A percentile compares a stretch with the other conserved stretches of the same genome.
phyloP scores from a whole-genome alignment of 768 basidiomycete genomes.

The Termitomyces sp. region DNA sequence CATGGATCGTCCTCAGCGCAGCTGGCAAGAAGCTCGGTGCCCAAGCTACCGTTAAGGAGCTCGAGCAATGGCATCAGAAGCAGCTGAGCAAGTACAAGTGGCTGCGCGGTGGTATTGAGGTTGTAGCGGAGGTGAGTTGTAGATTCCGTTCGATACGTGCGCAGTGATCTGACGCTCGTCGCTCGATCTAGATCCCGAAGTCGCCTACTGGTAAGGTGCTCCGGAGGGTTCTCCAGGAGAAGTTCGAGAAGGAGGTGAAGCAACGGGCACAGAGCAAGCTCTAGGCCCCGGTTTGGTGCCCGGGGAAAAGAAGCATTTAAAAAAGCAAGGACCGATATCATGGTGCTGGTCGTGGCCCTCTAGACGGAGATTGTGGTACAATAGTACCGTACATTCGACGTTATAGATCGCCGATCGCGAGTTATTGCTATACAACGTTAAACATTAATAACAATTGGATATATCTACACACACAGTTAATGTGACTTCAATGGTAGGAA shows the following conservation, averaged over 20 bases:
- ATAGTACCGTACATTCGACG: too few relatives aligned
- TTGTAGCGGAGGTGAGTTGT: constrained; percentile 54
- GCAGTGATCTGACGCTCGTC: too few relatives aligned
- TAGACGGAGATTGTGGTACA: too few relatives aligned
- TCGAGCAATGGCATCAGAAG: constrained; percentile 60
- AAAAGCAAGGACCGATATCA: background rate
- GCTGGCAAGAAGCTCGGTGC: constrained; percentile 49
- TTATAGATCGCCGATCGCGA: too few relatives aligned
- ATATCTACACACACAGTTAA: too few relatives aligned
- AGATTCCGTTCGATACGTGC: too few relatives aligned
- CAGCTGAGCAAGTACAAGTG: constrained; percentile 75
- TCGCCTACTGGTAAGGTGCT: constrained; percentile 71
- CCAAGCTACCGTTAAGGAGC: constrained; percentile 33
- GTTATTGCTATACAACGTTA: too few relatives aligned
- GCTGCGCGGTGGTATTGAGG: constrained; percentile 67
- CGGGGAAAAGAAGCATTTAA: background rate
- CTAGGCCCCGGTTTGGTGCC: too few relatives aligned
- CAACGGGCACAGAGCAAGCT: constrained; percentile 29
- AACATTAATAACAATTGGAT: too few relatives aligned
- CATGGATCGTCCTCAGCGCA: constrained; percentile 70
- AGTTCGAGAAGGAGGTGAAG: constrained; percentile 40
- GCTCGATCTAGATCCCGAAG: constrained; percentile 57
- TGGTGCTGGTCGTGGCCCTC: background rate
- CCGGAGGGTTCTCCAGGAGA: constrained; percentile 57
- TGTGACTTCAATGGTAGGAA: background rate